Evolutionary conservation across 345 rosid genomes (phyloP).

Genomic region (Schrenkiella parvula): DNA sequence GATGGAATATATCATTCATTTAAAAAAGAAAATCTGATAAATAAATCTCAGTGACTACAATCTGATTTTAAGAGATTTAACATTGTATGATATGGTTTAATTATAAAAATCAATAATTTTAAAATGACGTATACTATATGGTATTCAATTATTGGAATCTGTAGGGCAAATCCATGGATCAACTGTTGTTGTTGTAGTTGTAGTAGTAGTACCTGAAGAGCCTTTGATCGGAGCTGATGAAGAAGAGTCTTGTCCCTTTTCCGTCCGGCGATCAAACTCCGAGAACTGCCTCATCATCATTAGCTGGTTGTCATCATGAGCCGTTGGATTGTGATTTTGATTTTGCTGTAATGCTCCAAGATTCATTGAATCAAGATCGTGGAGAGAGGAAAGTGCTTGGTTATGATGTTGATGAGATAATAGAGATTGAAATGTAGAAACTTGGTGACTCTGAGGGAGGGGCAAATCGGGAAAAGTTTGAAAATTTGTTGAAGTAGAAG

Average conservation of each 20-base stretch:
- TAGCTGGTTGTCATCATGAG: conserved; percentile 2
- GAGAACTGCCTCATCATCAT: conserved; percentile 30
- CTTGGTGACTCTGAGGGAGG: conserved; percentile 16
- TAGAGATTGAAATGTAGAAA: conserved; percentile 25
- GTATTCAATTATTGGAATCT: conserved; percentile 33
- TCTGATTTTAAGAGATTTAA: neutral
- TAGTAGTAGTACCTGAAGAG: conserved; percentile 26
- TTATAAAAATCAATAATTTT: neutral
- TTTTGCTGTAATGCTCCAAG: conserved; percentile 8
- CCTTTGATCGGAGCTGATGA: conserved; percentile 39
- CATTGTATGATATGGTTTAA: neutral
- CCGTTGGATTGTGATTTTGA: conserved; percentile 8
- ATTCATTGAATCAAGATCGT: conserved; percentile 13
- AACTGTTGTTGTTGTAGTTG: conserved; percentile 31
- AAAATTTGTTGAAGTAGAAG: conserved; percentile 33
- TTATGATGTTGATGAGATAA: conserved; percentile 19
- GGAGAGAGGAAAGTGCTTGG: conserved; percentile 17
- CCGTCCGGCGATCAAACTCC: conserved; percentile 43
- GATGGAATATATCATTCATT: conserved; percentile 13
- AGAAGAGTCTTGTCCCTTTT: conserved; percentile 43
- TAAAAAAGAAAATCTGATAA: neutral
- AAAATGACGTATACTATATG: neutral
- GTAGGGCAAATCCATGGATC: conserved; percentile 79
- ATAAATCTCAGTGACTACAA: conserved; percentile 11
- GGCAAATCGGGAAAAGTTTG: conserved; percentile 35